phyloP scores from a whole-genome alignment of 169 alveolate species.

The Plasmodium gaboni region DNA sequence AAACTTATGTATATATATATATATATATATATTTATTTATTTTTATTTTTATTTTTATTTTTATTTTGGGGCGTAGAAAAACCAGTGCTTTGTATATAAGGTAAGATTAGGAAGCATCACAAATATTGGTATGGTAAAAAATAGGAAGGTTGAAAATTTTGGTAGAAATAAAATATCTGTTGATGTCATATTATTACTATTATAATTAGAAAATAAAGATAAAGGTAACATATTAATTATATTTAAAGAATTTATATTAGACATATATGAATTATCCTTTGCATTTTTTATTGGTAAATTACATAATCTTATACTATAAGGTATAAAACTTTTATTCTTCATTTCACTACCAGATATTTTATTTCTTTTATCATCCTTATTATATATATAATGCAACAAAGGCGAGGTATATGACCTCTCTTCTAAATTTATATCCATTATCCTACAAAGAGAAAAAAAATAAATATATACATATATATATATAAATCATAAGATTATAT shows the following conservation, averaged over 20 bases:
- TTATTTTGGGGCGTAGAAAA: conserved; percentile 73
- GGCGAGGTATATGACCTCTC: conserved; percentile 74
- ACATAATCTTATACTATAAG: conserved; percentile 57
- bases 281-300: conserved; percentile 65
- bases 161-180: conserved; percentile 71
- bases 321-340: conserved; percentile 26
- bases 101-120: conserved; percentile 67
- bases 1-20: neutral
- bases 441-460: neutral
- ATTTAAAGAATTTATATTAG: conserved; percentile 65
- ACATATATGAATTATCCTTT: conserved; percentile 62
- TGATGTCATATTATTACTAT: conserved; percentile 74
- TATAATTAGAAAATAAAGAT: conserved; percentile 67
- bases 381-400: conserved; percentile 59
- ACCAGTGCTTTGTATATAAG: conserved; percentile 73
- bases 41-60: neutral
- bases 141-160: conserved; percentile 61
- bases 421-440: conserved; percentile 62
- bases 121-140: conserved; percentile 73
- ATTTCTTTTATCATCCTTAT: conserved; percentile 2
- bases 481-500: neutral
- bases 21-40: neutral
- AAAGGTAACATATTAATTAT: conserved; percentile 49
- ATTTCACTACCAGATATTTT: conserved; percentile 5
- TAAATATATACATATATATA: conserved; percentile 3